Evolutionary conservation across 345 rosid species (phyloP).

Genomic region (Lepidium didymum): DNA sequence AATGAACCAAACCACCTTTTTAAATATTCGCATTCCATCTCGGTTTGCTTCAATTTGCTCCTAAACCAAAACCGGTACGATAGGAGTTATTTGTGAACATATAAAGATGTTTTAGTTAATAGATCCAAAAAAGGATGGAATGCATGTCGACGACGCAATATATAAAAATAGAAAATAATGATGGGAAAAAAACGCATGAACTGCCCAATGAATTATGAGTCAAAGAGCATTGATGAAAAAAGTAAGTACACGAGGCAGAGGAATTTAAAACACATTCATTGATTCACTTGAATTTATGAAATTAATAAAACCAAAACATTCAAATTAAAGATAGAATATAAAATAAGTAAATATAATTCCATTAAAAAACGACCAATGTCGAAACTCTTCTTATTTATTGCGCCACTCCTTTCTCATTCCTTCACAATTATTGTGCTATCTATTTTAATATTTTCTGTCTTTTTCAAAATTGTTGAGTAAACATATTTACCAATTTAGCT

Average conservation of each 20-base stretch:
- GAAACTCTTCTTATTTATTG: no score
- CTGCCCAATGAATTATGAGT: conserved; percentile 25
- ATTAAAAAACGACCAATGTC: no score
- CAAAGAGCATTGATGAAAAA: conserved; percentile 28
- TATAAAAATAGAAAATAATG: not conserved
- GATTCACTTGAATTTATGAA: not conserved
- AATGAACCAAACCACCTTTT: conserved; percentile 91
- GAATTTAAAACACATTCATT: conserved; percentile 16
- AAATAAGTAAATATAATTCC: not conserved
- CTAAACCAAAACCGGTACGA: conserved; percentile 25
- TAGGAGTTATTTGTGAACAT: not conserved
- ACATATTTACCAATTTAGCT: no score
- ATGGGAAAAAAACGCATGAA: conserved; percentile 19
- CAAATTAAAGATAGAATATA: not conserved
- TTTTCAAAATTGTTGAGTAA: no score
- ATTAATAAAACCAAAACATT: not conserved
- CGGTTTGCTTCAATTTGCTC: conserved; percentile 96
- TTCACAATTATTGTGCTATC: no score
- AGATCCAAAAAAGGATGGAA: not conserved
- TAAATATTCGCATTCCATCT: conserved; percentile 87
- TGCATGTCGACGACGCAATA: conserved; percentile 10
- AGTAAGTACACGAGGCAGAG: conserved; percentile 23
- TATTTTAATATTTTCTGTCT: no score
- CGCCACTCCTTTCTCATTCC: no score
- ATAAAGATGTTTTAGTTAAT: no score